These are phyloP conservation scores for Chloranthus sessilifolius DNA, from an alignment of 164 flowering plant genomes.

Conservation along the genomic window DNA sequence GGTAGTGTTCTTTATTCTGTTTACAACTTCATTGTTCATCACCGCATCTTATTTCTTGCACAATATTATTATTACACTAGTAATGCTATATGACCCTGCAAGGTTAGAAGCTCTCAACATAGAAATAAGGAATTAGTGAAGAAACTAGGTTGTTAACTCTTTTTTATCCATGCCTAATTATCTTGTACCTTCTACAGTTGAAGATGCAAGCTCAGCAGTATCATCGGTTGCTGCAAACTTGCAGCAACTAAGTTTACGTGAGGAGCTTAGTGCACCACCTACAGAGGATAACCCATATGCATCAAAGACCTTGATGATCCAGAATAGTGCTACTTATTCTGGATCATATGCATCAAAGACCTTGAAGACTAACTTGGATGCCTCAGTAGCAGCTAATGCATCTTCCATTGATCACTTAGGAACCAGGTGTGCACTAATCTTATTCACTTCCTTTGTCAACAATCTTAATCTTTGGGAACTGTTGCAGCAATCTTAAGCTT, in stretches of 20 bases:
- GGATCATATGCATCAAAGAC: slow-evolving; percentile 45
- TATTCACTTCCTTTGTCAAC: no score
- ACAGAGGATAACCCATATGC: slow-evolving; percentile 57
- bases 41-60: no score
- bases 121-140: no score
- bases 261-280: slow-evolving; percentile 30
- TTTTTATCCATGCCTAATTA: slow-evolving; percentile 15
- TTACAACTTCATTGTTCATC: no score
- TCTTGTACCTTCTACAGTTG: slow-evolving; percentile 29
- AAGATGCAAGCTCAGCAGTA: slow-evolving; percentile 45
- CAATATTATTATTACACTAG: no score
- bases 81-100: no score
- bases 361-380: slow-evolving; percentile 40
- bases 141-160: no score
- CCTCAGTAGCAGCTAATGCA: slow-evolving; percentile 35
- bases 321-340: slow-evolving; percentile 46
- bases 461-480: no score
- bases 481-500: no score
- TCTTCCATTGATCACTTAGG: slow-evolving; percentile 48
- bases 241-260: slow-evolving; percentile 59
- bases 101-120: no score
- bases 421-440: no score
- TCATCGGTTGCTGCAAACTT: slow-evolving; percentile 55
- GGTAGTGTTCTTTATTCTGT: no score
- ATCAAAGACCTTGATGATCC: slow-evolving; percentile 87